phyloP scores from a whole-genome alignment of 257 asterid species.

The Lantana camara region DNA sequence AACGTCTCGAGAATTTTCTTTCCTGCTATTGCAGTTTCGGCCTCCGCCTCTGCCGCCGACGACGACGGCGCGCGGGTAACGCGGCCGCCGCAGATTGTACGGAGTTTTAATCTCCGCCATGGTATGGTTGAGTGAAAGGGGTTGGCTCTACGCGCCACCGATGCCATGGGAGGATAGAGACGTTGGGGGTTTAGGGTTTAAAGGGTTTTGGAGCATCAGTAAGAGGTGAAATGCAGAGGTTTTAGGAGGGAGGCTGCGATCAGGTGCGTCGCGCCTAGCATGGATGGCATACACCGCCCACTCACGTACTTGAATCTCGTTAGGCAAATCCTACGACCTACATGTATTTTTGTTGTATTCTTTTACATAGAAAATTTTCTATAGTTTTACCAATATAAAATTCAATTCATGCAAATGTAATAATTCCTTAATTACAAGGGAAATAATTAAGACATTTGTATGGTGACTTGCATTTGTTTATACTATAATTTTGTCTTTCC shows the following conservation, averaged over 20 bases:
- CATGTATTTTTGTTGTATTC: too few relatives aligned
- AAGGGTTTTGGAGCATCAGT: slow-evolving; percentile 13
- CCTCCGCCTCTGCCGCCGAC: slow-evolving; percentile 40
- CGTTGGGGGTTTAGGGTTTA: slow-evolving; percentile 35
- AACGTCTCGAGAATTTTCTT: slow-evolving; percentile 73
- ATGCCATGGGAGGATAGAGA: slow-evolving; percentile 46
- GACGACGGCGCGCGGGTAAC: slow-evolving; percentile 47
- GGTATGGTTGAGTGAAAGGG: slow-evolving; percentile 65
- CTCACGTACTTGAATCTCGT: too few relatives aligned
- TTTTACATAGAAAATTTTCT: too few relatives aligned
- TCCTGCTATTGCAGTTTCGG: slow-evolving; percentile 47
- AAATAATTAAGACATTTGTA: too few relatives aligned
- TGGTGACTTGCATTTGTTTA: too few relatives aligned
- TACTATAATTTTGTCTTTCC: too few relatives aligned
- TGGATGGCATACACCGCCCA: too few relatives aligned
- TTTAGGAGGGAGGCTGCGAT: slow-evolving; percentile 23
- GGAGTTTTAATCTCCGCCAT: slow-evolving; percentile 62
- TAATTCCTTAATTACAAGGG: neutral
- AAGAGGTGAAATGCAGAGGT: slow-evolving; percentile 3
- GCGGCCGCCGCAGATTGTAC: slow-evolving; percentile 70
- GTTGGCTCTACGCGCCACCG: slow-evolving; percentile 57
- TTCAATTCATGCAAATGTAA: too few relatives aligned
- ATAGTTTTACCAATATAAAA: too few relatives aligned
- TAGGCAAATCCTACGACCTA: too few relatives aligned
- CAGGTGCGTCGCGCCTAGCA: slow-evolving; percentile 24